Conservation (phyloP, 1,284 basidiomycete species). For the Sanghuangporus baumii region DNA sequence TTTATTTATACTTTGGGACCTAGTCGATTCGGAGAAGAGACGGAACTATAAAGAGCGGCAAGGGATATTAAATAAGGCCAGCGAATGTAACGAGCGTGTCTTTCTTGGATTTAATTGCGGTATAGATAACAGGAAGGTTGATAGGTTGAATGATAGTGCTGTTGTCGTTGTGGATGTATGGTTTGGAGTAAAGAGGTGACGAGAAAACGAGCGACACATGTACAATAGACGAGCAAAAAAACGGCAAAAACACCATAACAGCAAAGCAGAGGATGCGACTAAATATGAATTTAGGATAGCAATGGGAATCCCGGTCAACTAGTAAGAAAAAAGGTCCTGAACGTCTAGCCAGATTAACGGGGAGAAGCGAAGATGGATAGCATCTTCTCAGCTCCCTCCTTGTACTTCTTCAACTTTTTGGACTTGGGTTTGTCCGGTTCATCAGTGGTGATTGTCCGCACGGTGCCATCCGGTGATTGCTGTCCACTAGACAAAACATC, state of each 20-base stretch:
- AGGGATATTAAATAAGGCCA: not conserved
- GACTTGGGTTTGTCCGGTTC: constrained; percentile 20
- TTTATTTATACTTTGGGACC: not conserved
- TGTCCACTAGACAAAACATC: constrained; percentile 14
- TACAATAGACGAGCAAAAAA: constrained; percentile 1
- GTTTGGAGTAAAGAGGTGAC: not conserved
- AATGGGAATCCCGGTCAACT: not conserved
- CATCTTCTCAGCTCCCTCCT: constrained; percentile 24
- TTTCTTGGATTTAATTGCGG: not conserved
- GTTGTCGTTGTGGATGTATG: not conserved
- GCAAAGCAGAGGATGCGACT: not conserved
- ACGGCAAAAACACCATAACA: not conserved
- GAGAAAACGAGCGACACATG: not conserved
- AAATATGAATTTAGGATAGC: not conserved
- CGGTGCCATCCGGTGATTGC: constrained; percentile 8
- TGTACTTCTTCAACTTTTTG: constrained; percentile 25
- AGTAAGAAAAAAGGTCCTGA: not conserved
- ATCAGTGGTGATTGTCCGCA: constrained; percentile 12
- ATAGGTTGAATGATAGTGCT: not conserved
- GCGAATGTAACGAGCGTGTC: not conserved
- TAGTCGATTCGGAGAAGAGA: not conserved
- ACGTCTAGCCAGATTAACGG: constrained; percentile 5
- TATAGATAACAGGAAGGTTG: not conserved
- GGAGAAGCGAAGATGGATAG: constrained; percentile 25
- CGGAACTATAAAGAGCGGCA: not conserved